Percentiles rank a stretch among this genome's conserved stretches.
These are phyloP conservation scores for Ophiorrhiza pumila DNA, from an alignment of 257 asterid species.

Conservation along the genomic window DNA sequence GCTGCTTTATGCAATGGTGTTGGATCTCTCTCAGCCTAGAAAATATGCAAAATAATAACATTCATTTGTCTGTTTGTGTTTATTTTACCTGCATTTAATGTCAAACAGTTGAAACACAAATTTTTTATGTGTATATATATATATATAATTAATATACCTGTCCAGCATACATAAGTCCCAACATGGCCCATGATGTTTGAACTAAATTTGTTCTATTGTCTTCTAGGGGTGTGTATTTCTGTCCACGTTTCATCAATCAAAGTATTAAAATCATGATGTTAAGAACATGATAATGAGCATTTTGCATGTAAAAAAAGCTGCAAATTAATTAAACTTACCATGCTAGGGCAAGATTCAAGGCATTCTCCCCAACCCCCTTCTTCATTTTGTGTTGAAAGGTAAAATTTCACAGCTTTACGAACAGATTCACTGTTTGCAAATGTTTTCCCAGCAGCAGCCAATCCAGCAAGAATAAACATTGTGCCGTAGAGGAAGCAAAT, in stretches of 20 bases:
- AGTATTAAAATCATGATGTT: not conserved
- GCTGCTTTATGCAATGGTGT: constrained; percentile 70
- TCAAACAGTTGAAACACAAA: not conserved
- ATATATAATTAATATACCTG: too few relatives aligned
- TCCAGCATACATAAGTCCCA: constrained; percentile 67
- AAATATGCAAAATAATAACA: too few relatives aligned
- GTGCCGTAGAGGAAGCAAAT: constrained; percentile 76
- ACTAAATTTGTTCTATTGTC: constrained; percentile 74
- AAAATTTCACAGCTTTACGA: constrained; percentile 52
- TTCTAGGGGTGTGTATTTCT: constrained; percentile 74
- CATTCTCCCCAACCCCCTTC: constrained; percentile 94
- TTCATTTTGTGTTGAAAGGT: constrained; percentile 54
- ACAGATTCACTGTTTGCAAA: constrained; percentile 49
- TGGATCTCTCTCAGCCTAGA: constrained; percentile 68
- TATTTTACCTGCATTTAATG: not conserved
- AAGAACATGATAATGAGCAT: too few relatives aligned
- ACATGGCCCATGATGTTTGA: constrained; percentile 89
- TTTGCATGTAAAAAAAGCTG: too few relatives aligned
- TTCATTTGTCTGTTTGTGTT: too few relatives aligned
- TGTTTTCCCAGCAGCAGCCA: constrained; percentile 52
- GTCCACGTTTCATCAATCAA: constrained; percentile 16
- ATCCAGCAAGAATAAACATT: constrained; percentile 49
- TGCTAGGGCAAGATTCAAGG: constrained; percentile 72
- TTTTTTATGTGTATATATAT: not conserved
- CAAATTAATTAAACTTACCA: too few relatives aligned